A percentile compares a stretch with the other conserved stretches of the same genome.
Conservation (phyloP, 208 protist genomes). For the Wallacemonas sp. region DNA sequence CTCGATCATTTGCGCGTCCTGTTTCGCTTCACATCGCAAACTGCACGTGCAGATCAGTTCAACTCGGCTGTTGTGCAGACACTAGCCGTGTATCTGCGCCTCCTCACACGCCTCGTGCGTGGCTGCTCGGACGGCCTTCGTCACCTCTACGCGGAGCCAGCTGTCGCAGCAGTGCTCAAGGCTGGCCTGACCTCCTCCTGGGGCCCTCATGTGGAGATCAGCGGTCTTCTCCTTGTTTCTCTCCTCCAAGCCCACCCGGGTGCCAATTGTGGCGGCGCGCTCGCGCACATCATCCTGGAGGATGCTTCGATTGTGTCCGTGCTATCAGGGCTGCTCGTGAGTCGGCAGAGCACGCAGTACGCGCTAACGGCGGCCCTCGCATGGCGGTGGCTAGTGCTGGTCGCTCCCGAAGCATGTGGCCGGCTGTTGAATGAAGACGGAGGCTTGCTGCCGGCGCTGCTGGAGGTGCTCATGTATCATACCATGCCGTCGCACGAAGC, state of each 20-base stretch:
- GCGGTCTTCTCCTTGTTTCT: not conserved
- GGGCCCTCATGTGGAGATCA: not conserved
- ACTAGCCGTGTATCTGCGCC: not conserved
- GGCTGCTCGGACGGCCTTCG: conserved; percentile 2
- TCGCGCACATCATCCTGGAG: conserved; percentile 42
- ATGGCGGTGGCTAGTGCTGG: conserved; percentile 62
- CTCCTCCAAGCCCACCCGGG: conserved; percentile 12
- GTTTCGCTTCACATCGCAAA: not conserved
- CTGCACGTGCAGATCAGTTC: not conserved
- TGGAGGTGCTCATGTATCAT: conserved; percentile 34
- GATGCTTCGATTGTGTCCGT: conserved; percentile 22
- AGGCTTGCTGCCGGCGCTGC: conserved; percentile 23
- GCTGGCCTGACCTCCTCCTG: not conserved
- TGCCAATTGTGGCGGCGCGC: conserved; percentile 2
- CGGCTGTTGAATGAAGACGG: conserved; percentile 20
- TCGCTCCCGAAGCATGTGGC: conserved; percentile 19
- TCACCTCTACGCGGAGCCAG: not conserved
- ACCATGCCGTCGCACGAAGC: not conserved
- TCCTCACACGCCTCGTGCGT: conserved; percentile 1
- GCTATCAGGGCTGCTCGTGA: conserved; percentile 28
- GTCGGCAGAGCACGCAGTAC: conserved; percentile 29
- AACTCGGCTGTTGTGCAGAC: not conserved
- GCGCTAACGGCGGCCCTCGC: conserved; percentile 36
- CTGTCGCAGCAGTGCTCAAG: not conserved
- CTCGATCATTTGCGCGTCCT: conserved; percentile 17